Conservation (phyloP, 1,284 basidiomycete species). For the Sparassis latifolia region DNA sequence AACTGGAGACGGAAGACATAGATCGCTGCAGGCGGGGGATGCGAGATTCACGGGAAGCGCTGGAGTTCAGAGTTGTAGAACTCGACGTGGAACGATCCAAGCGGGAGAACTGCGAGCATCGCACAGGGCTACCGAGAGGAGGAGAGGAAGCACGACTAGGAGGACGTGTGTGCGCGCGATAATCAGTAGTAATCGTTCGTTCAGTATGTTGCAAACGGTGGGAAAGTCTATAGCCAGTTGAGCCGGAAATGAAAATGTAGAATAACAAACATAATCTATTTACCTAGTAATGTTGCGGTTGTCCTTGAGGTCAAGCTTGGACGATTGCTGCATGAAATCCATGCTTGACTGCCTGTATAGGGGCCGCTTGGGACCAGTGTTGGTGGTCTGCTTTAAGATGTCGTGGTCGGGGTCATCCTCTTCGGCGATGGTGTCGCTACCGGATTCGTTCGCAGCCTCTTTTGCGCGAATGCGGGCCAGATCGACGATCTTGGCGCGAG, state of each 20-base stretch:
- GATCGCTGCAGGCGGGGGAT: conserved; percentile 28
- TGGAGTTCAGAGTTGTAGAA: conserved; percentile 56
- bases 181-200: conserved; percentile 29
- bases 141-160: conserved; percentile 24
- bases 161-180: conserved; percentile 54
- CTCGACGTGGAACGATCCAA: conserved; percentile 55
- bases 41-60: conserved; percentile 26
- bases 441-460: conserved; percentile 36
- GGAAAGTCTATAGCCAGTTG: conserved; percentile 42
- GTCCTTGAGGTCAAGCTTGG: conserved; percentile 39
- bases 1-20: conserved; percentile 29
- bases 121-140: conserved; percentile 7
- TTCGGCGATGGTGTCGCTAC: conserved; percentile 31
- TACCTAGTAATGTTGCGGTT: conserved; percentile 58
- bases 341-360: conserved; percentile 77
- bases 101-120: conserved; percentile 20
- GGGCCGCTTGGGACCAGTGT: conserved; percentile 42
- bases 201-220: conserved; percentile 63
- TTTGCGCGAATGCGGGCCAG: conserved; percentile 57
- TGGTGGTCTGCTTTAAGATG: conserved; percentile 36
- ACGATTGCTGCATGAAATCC: conserved; percentile 60
- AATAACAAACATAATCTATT: conserved; percentile 14
- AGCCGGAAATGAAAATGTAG: too few species aligned
- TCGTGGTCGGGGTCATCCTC: conserved; percentile 29
- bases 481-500: conserved; percentile 73